These are phyloP conservation scores for Logfia minima DNA, from an alignment of 129 eudicot genomes.

Conservation along the genomic window DNA sequence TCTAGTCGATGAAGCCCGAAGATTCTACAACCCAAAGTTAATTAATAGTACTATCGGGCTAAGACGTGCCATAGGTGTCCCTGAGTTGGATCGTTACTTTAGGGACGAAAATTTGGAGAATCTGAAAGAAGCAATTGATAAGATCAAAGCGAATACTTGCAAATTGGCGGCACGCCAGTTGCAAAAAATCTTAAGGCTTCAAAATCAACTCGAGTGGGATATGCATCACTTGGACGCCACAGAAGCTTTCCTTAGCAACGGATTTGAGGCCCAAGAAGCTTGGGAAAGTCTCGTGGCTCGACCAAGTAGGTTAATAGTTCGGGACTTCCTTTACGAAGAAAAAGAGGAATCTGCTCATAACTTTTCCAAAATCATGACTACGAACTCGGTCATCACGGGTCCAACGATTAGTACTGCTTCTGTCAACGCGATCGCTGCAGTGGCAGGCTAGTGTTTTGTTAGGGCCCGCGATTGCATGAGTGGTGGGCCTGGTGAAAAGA, in stretches of 20 bases:
- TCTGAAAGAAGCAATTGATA: constrained; percentile 40
- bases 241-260: constrained; percentile 41
- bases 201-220: constrained; percentile 44
- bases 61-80: constrained; percentile 63
- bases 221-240: constrained; percentile 63
- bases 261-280: constrained; percentile 42
- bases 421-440: constrained; percentile 18
- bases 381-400: constrained; percentile 9
- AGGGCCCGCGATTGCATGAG: constrained; percentile 5
- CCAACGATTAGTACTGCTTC: constrained; percentile 12
- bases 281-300: constrained; percentile 52
- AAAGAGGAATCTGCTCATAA: constrained; percentile 3
- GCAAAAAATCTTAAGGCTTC: constrained; percentile 44
- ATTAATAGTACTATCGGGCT: constrained; percentile 41
- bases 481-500: constrained; percentile 1
- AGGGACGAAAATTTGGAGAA: constrained; percentile 27
- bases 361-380: background rate
- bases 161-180: constrained; percentile 46
- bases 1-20: constrained; percentile 50
- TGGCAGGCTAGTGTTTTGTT: constrained; percentile 24
- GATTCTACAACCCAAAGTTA: constrained; percentile 35
- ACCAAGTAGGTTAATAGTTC: constrained; percentile 44
- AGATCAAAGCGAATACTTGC: constrained; percentile 49
- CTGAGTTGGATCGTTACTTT: constrained; percentile 49
- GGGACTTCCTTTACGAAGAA: constrained; percentile 38